phyloP scores from a whole-genome alignment of 495 filamentous ascomycete genomes.

The Pyrenula aspistea region DNA sequence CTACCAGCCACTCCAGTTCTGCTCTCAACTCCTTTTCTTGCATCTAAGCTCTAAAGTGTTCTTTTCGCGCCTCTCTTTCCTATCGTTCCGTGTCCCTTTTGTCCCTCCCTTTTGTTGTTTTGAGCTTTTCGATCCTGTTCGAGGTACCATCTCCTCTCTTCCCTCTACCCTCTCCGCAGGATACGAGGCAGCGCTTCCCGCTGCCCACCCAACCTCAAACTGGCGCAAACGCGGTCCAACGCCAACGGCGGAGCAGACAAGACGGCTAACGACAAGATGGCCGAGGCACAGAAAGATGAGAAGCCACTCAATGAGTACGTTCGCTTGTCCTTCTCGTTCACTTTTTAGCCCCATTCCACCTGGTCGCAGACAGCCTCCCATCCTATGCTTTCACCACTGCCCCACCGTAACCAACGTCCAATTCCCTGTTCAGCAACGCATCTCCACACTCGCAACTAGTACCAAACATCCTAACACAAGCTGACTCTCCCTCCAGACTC shows the following conservation, averaged over 20 bases:
- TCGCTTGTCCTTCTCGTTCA: too few species aligned
- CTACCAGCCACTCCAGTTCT: neutral
- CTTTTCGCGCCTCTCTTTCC: too few species aligned
- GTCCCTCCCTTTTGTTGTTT: too few species aligned
- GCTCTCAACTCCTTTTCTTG: too few species aligned
- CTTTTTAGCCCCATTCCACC: too few species aligned
- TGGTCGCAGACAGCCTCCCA: too few species aligned
- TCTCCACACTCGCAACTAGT: neutral
- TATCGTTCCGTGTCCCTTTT: too few species aligned
- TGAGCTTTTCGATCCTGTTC: too few species aligned
- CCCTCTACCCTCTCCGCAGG: too few species aligned
- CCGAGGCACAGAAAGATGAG: constrained; percentile 2
- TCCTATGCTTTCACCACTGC: neutral
- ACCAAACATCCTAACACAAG: constrained; percentile 1
- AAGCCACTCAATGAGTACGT: constrained; percentile 15
- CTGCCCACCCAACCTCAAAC: neutral
- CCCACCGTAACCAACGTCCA: neutral
- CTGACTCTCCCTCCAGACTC: constrained; percentile 20
- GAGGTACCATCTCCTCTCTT: too few species aligned
- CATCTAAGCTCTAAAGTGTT: too few species aligned
- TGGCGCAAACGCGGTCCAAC: neutral
- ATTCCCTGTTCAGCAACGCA: neutral
- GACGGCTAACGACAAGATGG: neutral
- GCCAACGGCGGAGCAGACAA: neutral
- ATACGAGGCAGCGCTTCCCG: neutral